Base-by-base conservation (phyloP, 129 eudicot genomes). In the Flaveria trinervia region DNA sequence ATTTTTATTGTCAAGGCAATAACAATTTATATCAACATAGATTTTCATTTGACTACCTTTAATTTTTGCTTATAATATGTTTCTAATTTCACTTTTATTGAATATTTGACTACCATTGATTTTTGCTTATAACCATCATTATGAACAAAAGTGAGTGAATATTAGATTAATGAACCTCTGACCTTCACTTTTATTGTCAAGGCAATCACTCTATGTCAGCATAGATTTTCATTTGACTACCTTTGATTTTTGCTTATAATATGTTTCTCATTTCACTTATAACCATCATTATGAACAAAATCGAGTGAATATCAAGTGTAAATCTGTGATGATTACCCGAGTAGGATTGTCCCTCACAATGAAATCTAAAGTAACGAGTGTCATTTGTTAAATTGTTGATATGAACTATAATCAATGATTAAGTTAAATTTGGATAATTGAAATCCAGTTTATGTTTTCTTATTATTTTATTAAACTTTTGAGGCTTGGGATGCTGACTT, bases 401-500 rank as follows among this genome's bases (percentile, higher is more conserved):
- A 16, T 56, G 22, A 3, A 56, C 20, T 56, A 56, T 56, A 20
- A 56, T 20, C 28, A 1, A 7, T 7, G 13, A 55, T 16, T 8
- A 56, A 7, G 3, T 18, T 6, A 56, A 56, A 17, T 56, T 56
- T 10, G 4, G 22, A 56, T 60, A 2, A 60, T 25, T 11, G 11
- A 60, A 25, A 60, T 23, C 67, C 43, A 17, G 12, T 56, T 56
- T 60, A 8, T 45, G 41, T 36, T 36, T 50, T 50, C 15, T 50
- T 5, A 13, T 50, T 51, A 0, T 8, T 51, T 30, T 71, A 17
- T 72, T 74, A 57, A 78, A 80, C 76, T 57, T 71, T 30, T 65
- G 65, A 67, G 84, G 80, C 33, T 76, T 80, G 82, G 85, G 80
- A 73, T 89, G 76, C 76, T 84, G 65, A 66, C 74, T 79, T 77